Evolutionary conservation across 257 asterid genomes (phyloP).

Genomic region (Penstemon newberryi): DNA sequence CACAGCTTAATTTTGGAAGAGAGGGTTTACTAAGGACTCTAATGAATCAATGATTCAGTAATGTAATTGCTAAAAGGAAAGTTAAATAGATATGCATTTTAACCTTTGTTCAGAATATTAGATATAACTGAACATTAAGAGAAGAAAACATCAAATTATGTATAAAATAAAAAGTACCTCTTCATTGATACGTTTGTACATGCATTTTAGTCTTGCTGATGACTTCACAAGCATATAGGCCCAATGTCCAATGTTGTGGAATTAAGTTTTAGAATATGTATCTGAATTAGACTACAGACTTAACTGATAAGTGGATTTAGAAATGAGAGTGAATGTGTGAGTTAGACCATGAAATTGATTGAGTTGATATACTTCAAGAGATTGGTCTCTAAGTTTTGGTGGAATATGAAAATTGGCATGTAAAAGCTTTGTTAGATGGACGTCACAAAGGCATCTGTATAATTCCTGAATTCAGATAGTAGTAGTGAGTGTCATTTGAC

Average conservation of each 20-base stretch:
- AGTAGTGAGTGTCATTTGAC: neutral
- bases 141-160: too few species aligned
- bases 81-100: too few species aligned
- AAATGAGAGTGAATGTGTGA: slow-evolving; percentile 3
- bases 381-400: neutral
- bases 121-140: too few species aligned
- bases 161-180: too few species aligned
- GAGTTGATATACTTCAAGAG: neutral
- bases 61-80: too few species aligned
- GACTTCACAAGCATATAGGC: neutral
- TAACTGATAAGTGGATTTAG: neutral
- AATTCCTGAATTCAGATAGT: neutral
- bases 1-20: too few species aligned
- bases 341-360: slow-evolving; percentile 11
- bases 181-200: too few species aligned
- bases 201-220: neutral
- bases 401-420: neutral
- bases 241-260: neutral
- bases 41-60: too few species aligned
- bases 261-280: neutral
- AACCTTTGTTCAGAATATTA: too few species aligned
- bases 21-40: too few species aligned
- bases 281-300: slow-evolving; percentile 8
- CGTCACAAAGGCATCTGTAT: neutral
- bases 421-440: slow-evolving; percentile 12